A percentile compares a stretch with the other conserved stretches of the same genome.
Evolutionary conservation across 176 grass and related monocot genomes (phyloP).

Genomic region (Tillandsia fasciculata): DNA sequence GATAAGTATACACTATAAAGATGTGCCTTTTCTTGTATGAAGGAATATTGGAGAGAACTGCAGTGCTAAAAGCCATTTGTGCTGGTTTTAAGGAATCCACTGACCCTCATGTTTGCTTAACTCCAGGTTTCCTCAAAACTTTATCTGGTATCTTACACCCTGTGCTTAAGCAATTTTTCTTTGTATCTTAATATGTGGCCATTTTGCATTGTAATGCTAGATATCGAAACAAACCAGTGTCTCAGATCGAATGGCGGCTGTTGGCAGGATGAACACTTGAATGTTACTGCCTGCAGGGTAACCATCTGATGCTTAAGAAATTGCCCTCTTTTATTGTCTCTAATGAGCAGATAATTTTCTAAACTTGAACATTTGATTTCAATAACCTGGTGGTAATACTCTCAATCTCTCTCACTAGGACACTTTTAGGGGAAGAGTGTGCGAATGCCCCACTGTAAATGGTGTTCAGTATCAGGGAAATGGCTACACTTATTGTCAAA

Average conservation of each 20-base stretch:
- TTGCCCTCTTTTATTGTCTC: background rate
- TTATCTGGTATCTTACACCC: background rate
- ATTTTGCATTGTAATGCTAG: slow-evolving; percentile 13
- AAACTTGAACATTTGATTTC: background rate
- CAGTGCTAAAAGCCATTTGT: slow-evolving; percentile 79
- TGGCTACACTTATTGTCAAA: slow-evolving; percentile 68
- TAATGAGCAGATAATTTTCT: background rate
- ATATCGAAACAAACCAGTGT: slow-evolving; percentile 72
- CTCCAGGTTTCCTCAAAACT: slow-evolving; percentile 33
- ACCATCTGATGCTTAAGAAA: background rate
- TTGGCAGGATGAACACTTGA: slow-evolving; percentile 47
- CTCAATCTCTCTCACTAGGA: slow-evolving; percentile 29
- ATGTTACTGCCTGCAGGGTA: slow-evolving; percentile 76
- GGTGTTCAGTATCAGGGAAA: slow-evolving; percentile 70
- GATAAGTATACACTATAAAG: background rate
- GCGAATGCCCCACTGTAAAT: slow-evolving; percentile 56
- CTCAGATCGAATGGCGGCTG: slow-evolving; percentile 64
- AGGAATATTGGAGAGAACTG: slow-evolving; percentile 66
- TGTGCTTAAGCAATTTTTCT: background rate
- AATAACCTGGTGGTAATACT: background rate
- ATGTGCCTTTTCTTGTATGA: background rate
- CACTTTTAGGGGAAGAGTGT: slow-evolving; percentile 79
- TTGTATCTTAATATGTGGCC: background rate
- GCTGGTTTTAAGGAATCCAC: slow-evolving; percentile 79
- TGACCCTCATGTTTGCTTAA: slow-evolving; percentile 74